phyloP scores from a whole-genome alignment of 108 stramenopile species.

The Pseudonitzschia delicatissima region DNA sequence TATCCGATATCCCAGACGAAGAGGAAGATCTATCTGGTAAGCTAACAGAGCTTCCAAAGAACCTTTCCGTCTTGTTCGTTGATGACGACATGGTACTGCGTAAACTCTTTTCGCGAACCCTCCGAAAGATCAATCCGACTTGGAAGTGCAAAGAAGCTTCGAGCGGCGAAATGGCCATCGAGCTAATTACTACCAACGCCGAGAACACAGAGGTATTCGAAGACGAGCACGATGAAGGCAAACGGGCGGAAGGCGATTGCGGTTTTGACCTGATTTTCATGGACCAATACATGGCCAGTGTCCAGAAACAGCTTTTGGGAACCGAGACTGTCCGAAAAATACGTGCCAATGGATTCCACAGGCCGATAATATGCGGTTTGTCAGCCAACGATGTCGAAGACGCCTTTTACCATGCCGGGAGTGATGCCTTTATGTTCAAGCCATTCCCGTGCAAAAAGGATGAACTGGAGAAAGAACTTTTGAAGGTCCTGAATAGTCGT shows the following conservation, averaged over 20 bases:
- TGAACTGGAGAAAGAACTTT: constrained; percentile 17
- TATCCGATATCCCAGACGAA: not conserved
- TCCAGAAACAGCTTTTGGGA: constrained; percentile 32
- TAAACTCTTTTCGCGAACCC: constrained; percentile 33
- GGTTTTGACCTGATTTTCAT: constrained; percentile 40
- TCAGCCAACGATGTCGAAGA: constrained; percentile 31
- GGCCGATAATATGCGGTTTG: constrained; percentile 25
- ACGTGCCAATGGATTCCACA: constrained; percentile 20
- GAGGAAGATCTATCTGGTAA: not conserved
- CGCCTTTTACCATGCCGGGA: constrained; percentile 22
- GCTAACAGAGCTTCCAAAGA: constrained; percentile 15
- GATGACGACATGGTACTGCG: constrained; percentile 40
- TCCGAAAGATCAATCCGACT: constrained; percentile 12
- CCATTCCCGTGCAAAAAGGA: constrained; percentile 37
- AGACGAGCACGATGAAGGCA: not conserved
- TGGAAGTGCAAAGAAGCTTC: constrained; percentile 36
- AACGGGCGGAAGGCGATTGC: too few relatives aligned
- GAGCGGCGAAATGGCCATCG: constrained; percentile 36
- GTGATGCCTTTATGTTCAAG: constrained; percentile 34
- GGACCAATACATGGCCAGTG: constrained; percentile 41
- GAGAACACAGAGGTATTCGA: not conserved
- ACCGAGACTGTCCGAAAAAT: constrained; percentile 32
- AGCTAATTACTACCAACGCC: not conserved
- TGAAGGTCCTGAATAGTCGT: constrained; percentile 11
- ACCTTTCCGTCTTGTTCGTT: constrained; percentile 33